Base-by-base conservation (phyloP, 164 flowering plant species). In the Taxillus chinensis region DNA sequence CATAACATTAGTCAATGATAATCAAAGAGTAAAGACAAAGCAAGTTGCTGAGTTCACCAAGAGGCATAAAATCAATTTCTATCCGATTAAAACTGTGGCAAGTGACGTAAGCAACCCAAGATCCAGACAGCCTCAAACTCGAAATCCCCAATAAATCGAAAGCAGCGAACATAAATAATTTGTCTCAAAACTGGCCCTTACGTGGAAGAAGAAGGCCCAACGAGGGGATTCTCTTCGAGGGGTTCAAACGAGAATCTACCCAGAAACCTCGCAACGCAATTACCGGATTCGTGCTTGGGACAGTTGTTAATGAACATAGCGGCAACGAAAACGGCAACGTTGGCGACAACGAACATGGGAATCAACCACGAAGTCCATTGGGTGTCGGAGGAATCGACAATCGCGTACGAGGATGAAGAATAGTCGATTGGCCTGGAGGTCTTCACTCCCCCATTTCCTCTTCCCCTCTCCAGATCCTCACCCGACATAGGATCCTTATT, bases 171-270 rank as follows among this genome's bases (percentile, higher is more conserved):
- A 27, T 27, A 27, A 27, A 27, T 27, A 27, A n/a, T n/a, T n/a
- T n/a, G n/a, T n/a, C n/a, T n/a, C n/a, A n/a, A n/a, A 27, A 27
- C 27, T 2, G 27, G 27, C 27, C 27, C 27, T 78, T 76, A 91
- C 97, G 93, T 79, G 8, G 64, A 38, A 60, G 93, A 75, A 71
- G 96, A 89, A 56, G 98, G 95, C 12, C 96, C 98, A 41, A 86
- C 75, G 43, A 91, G 82, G 27, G 96, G 96, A 74, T 91, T 89
- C 52, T 83, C 84, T 49, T 60, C 64, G 45, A 82, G 62, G 8
- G 98, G 95, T 78, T 91, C 72, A 65, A 91, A 91, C 1, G 96
- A 85, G 64, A 89, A 77, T 64, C 95, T 70, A 10, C 87, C 86
- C 5, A 89, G 85, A 66, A 80, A 84, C 78, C 72, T 72, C 0